phyloP scores from a whole-genome alignment of 2,329 filamentous ascomycete genomes.

The Sporothrix mexicana region DNA sequence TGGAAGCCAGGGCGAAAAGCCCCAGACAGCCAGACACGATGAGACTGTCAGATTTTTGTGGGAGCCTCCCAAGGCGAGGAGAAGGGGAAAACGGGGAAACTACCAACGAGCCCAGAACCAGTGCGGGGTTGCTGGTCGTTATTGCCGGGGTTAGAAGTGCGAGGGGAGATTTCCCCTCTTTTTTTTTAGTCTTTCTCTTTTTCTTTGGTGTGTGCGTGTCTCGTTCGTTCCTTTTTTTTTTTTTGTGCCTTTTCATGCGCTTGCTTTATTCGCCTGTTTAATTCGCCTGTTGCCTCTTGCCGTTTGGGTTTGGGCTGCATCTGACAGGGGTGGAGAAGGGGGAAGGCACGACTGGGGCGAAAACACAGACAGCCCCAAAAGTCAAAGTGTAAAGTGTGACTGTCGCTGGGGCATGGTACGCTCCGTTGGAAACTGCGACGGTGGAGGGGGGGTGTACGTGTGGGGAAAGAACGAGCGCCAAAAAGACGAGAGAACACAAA shows the following conservation, averaged over 20 bases:
- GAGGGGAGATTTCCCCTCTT: constrained; percentile 21
- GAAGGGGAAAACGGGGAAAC: background rate
- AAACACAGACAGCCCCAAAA: background rate
- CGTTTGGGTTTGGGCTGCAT: constrained; percentile 7
- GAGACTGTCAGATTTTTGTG: background rate
- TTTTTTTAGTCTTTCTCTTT: background rate
- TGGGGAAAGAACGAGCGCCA: constrained; percentile 1
- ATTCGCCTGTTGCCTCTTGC: constrained; percentile 16
- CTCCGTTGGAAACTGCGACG: constrained; percentile 1
- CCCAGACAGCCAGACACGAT: constrained; percentile 8
- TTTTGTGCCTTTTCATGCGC: background rate
- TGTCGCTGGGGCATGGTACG: constrained; percentile 2
- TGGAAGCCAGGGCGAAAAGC: constrained; percentile 11
- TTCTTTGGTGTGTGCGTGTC: background rate
- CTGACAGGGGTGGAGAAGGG: constrained; percentile 12
- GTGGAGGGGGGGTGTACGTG: constrained; percentile 1
- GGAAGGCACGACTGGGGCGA: background rate
- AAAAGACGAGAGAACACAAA: background rate
- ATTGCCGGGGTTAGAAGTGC: constrained; percentile 27
- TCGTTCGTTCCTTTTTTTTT: background rate
- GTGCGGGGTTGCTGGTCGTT: constrained; percentile 28
- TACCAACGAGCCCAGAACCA: background rate
- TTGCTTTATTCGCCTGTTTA: constrained; percentile 6
- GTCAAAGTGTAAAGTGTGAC: background rate
- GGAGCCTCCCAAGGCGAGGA: constrained; percentile 1